Conservation (phyloP, 176 grass and related monocot species). For the Carex littledalei region DNA sequence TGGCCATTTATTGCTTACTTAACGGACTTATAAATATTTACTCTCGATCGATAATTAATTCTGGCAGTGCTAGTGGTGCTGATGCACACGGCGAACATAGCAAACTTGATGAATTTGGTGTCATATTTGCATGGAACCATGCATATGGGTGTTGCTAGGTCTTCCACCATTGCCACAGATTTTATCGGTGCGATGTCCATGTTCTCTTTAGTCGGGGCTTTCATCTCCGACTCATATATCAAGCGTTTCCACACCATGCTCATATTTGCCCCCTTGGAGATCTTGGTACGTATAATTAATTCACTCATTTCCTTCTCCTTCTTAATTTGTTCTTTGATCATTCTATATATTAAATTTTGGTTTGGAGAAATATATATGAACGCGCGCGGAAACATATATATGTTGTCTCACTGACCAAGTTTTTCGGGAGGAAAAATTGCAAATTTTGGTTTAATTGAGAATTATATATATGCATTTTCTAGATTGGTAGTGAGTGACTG, state of each 20-base stretch:
- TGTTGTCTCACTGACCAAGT: not conserved
- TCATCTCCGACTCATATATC: conserved; percentile 67
- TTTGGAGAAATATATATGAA: not conserved
- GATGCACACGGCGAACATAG: conserved; percentile 30
- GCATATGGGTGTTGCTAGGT: conserved; percentile 42
- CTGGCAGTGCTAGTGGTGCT: conserved; percentile 36
- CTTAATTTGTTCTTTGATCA: not conserved
- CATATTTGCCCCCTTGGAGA: conserved; percentile 40
- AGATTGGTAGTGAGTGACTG: not conserved
- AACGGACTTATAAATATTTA: not conserved
- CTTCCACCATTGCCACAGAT: conserved; percentile 41
- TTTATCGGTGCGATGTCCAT: conserved; percentile 26
- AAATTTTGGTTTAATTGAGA: not conserved
- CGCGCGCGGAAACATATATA: not conserved
- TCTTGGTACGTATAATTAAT: conserved; percentile 33
- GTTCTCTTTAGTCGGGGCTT: conserved; percentile 55
- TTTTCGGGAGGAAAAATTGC: not conserved
- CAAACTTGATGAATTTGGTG: conserved; percentile 46
- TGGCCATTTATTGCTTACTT: not conserved
- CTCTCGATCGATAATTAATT: not conserved
- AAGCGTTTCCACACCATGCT: conserved; percentile 49
- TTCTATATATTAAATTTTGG: not conserved
- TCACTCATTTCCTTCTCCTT: not conserved
- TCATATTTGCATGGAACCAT: conserved; percentile 52
- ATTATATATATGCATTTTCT: not conserved